A percentile compares a stretch with the other conserved stretches of the same genome.
Conservation (phyloP, 75 land plant genomes). For the Selaginella tamariscina region DNA sequence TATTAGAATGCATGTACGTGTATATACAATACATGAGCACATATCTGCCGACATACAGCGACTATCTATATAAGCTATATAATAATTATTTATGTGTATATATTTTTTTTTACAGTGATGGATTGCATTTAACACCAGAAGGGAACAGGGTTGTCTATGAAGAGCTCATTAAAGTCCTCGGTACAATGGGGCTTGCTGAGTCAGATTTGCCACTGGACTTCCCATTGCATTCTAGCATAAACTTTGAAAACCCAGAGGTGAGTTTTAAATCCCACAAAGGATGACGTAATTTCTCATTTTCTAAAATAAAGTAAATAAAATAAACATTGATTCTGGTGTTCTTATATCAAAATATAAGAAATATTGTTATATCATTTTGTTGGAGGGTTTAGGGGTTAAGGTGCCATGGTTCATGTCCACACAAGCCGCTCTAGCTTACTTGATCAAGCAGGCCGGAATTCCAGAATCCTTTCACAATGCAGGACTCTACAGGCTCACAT, state of each 20-base stretch:
- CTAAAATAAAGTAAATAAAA: too few relatives aligned
- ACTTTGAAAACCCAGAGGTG: neutral
- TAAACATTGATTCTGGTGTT: too few relatives aligned
- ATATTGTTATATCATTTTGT: too few relatives aligned
- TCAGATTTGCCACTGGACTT: neutral
- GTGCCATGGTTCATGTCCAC: too few relatives aligned
- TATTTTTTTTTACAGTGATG: constrained; percentile 2
- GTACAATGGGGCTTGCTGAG: neutral
- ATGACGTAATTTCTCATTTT: too few relatives aligned
- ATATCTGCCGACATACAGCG: neutral
- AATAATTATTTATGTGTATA: neutral
- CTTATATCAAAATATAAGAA: too few relatives aligned
- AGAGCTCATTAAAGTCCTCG: neutral
- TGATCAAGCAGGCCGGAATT: too few relatives aligned
- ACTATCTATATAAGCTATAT: neutral
- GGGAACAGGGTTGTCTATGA: constrained; percentile 4
- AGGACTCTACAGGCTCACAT: too few relatives aligned
- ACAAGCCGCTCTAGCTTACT: too few relatives aligned
- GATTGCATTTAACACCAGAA: neutral
- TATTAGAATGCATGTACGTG: neutral
- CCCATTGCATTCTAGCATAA: constrained; percentile 2
- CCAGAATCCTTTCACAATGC: too few relatives aligned
- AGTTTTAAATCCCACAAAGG: too few relatives aligned
- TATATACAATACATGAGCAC: neutral
- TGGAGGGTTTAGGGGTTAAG: too few relatives aligned